Evolutionary conservation across 768 basidiomycete genomes (phyloP), one percentile per base, ranked within the genome.

Genomic region (Rubroboletus pulcherrimus): DNA sequence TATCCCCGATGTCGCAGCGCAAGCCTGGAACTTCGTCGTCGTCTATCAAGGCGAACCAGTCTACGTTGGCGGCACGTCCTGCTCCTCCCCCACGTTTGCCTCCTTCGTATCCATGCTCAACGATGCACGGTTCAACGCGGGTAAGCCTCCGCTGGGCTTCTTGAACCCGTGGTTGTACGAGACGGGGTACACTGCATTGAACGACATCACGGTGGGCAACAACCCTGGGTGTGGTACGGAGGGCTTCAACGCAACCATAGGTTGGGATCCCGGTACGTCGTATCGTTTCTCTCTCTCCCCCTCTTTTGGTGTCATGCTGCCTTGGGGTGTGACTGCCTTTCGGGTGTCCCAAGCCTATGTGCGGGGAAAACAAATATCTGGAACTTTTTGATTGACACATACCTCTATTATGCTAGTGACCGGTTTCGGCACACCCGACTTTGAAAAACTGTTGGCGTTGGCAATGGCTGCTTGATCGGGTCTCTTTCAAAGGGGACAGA

Each of bases 1-100:
- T 11, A 74, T 76, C 61, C 88, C 87, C 10, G 88, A 90, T 59
- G 84, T 89, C 34, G 72, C 86, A 0, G 85, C 87, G 0, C 85
- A 85, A 63, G 75, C 76, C 1, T 62, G 66, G 41, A 65, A 70
- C 35, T 88, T 81, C 75, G 67, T 71, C 12, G 75, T 87, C 41
- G 75, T 76, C 67, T 68, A 77, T 45, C 51, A 63, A 29, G 83
- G 83, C 4, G 17, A 45, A 7, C 31, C 72, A 12, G 56, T 55
- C n/a, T 64, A 68, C 1, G 76, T 83, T 53, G 79, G 74, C 1
- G 89, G 89, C 34, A 91, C 89, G 2, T 87, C 86, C 14, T 83
- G 84, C 0, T 65, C 86, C 1, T 63, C 84, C 8, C 88, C 87
- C 0, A 76, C 85, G 0, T 85, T 91, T 55, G 78, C 87, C 7